Evolutionary conservation across 176 grass and related monocot genomes (phyloP), one percentile per base, ranked within the genome.

Genomic region (Hordeum marinum): DNA sequence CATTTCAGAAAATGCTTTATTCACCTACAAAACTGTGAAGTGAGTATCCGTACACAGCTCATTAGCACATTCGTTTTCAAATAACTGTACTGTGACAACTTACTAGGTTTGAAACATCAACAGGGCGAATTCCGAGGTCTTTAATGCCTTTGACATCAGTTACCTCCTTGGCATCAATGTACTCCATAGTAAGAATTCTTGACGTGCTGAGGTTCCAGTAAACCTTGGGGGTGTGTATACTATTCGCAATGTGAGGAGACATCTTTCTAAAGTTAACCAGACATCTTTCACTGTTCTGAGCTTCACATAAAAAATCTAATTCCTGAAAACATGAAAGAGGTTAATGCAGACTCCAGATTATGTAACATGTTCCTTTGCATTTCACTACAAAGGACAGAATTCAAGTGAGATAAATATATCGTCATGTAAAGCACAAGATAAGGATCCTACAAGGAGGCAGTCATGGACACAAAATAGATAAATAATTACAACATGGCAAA

Each of bases 131-230:
- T 77, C 95, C 95, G 54, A 81, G 55, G 54, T 60, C 83, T 86
- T 90, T 87, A 80, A 98, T 98, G 29, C 89, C 91, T 61, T 61
- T 85, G 50, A 95, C 91, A 93, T 98, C 93, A 88, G 95, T 98
- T 89, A 98, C 72, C 82, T 98, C 95, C 55, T 82, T 92, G 69
- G 93, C 93, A 87, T 95, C 95, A 85, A 98, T 95, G 80, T 92
- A 98, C 63, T 98, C 95, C 95, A 98, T 98, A 6, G 91, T 95
- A 76, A 98, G 81, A 91, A 98, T 84, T 88, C 89, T 94, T 72
- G 89, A 68, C 21, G 95, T 93, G 77, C 85, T 95, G 21, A 98
- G 85, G 73, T 90, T 95, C 91, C 91, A 98, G 75, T 93, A 98
- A 61, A 98, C 83, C 83, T 95, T 93, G 23, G 95, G 95, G 23